Conservation (phyloP, 441 rosid genomes). For the Lagerstroemia fauriei region DNA sequence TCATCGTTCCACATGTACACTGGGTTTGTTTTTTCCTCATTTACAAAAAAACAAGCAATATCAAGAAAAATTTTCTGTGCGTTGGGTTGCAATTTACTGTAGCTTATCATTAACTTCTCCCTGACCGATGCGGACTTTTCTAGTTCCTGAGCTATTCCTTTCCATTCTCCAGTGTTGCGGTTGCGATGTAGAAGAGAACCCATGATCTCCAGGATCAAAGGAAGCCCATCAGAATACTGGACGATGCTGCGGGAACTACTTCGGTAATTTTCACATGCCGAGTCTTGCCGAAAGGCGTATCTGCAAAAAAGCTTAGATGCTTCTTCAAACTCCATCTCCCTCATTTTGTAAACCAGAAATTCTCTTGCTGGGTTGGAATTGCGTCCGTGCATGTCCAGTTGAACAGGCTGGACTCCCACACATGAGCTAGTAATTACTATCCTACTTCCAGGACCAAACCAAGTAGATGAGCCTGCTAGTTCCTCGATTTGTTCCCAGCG, state of each 20-base stretch:
- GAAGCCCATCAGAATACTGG: neutral
- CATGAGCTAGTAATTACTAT: slow-evolving; percentile 2
- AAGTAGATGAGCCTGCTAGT: neutral
- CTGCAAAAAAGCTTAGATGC: neutral
- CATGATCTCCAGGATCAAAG: slow-evolving; percentile 5
- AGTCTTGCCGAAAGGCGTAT: neutral
- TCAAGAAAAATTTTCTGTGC: neutral
- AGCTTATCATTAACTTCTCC: neutral
- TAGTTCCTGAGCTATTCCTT: neutral
- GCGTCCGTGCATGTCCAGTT: no score
- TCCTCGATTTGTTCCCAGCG: neutral
- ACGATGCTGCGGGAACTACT: neutral
- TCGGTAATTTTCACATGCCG: neutral
- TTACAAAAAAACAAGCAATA: neutral
- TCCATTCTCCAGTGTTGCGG: neutral
- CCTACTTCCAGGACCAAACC: slow-evolving; percentile 14
- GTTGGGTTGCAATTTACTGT: neutral
- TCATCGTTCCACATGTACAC: neutral
- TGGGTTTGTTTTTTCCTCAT: neutral
- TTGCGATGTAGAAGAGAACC: neutral
- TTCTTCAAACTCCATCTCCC: neutral
- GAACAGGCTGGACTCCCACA: no score
- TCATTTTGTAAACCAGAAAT: neutral
- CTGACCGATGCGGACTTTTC: neutral
- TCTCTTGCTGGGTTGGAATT: neutral